A percentile compares a stretch with the other conserved stretches of the same genome.
Conservation (phyloP, 2,329 filamentous ascomycete genomes). For the Aspergillus hiratsukae region DNA sequence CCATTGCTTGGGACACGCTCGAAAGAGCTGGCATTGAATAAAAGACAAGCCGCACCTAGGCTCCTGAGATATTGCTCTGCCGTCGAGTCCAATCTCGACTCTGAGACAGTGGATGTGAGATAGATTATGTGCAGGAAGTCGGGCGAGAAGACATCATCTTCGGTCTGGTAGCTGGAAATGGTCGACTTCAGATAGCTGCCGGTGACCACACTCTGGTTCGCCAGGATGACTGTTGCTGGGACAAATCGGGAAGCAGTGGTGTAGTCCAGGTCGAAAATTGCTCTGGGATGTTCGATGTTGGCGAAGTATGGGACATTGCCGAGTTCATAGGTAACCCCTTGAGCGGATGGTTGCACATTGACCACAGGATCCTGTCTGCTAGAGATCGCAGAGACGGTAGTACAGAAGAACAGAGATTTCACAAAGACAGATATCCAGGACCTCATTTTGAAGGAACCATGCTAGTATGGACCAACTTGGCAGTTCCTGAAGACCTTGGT, state of each 20-base stretch:
- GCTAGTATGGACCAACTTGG: not conserved
- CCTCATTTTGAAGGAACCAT: not conserved
- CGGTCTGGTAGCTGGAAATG: conserved; percentile 2
- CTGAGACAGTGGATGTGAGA: not conserved
- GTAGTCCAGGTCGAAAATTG: not conserved
- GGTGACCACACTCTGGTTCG: conserved; percentile 6
- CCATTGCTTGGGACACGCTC: not conserved
- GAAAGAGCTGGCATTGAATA: conserved; percentile 1
- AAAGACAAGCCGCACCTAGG: not conserved
- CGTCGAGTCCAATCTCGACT: not conserved
- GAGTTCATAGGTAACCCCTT: conserved; percentile 2
- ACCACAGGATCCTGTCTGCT: not conserved
- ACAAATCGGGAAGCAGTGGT: not conserved
- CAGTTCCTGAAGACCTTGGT: not conserved
- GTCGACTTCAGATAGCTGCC: not conserved
- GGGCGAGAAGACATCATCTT: conserved; percentile 10
- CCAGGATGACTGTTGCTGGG: conserved; percentile 4
- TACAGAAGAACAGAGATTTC: not conserved
- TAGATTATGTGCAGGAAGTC: conserved; percentile 10
- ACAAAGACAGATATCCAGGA: not conserved
- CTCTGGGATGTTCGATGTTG: conserved; percentile 1
- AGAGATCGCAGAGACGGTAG: not conserved
- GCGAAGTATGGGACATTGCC: conserved; percentile 4
- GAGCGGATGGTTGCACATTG: not conserved
- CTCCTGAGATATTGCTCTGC: conserved; percentile 1